Evolutionary conservation across 331 rosid species (phyloP), one percentile per base, ranked within the genome.

Genomic region (Spiraea crenata): DNA sequence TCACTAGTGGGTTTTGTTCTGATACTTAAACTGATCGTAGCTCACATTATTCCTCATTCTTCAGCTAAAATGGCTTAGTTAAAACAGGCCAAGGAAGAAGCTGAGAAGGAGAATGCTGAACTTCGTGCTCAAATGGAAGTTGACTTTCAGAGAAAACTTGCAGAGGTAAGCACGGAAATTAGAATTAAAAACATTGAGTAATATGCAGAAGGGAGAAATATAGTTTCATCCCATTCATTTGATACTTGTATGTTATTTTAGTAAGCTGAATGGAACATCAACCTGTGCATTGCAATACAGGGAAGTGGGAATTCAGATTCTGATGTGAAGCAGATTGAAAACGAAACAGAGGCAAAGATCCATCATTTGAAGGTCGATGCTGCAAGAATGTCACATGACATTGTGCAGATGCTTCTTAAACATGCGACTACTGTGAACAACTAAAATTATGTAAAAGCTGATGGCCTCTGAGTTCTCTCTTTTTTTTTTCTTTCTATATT

Each of bases 351-450:
- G 44, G 64, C 44, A 14, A 73, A 63, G 85, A 90, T 90, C 74
- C 62, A 77, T 67, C 85, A 83, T 75, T 75, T 90, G 83, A 84
- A 86, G 55, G 76, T 16, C 5, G 86, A 88, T 72, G 87, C 89
- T 41, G 74, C 71, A 35, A 88, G 89, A 80, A 80, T 86, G 64
- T 91, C 95, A 1, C 65, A 67, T 14, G 95, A 83, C 57, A 88
- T 88, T 70, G 97, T 82, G 46, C 3, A 71, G 60, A 83, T 85
- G 89, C 90, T 88, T 77, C 84, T 91, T 77, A 88, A 82, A 79
- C 86, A 88, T 45, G 92, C 88, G 66, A 88, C 89, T 6, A 80
- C 80, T 9, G 89, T 88, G 84, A 86, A 79, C 76, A 88, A 83
- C 75, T 88, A 83, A 82, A 52, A 42, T 25, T 19, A 12, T 34